phyloP scores from a whole-genome alignment of 2,329 filamentous ascomycete genomes.

The Penicillium corylophilum region DNA sequence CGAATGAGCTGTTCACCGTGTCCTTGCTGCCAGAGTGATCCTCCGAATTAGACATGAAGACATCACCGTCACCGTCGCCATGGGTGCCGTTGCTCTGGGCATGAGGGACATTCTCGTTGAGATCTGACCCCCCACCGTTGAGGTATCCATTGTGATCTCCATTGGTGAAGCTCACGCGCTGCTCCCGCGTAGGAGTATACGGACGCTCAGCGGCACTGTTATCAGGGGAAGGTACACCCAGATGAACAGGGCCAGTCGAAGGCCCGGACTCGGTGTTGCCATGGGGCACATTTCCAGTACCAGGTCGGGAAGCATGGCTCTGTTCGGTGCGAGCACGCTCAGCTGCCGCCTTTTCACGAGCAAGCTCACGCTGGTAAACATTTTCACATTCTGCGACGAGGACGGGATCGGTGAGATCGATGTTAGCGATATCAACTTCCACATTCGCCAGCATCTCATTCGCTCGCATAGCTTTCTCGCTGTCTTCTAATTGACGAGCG shows the following conservation, averaged over 20 bases:
- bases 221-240: constrained; percentile 65
- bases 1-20: constrained; percentile 50
- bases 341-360: constrained; percentile 64
- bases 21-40: constrained; percentile 41
- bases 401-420: constrained; percentile 65
- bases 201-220: constrained; percentile 51
- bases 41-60: constrained; percentile 60
- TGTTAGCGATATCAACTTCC: constrained; percentile 81
- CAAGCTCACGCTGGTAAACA: constrained; percentile 71
- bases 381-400: constrained; percentile 74
- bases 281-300: constrained; percentile 54
- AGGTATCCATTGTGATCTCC: constrained; percentile 45
- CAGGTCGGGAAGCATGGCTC: constrained; percentile 42
- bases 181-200: constrained; percentile 59
- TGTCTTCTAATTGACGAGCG: constrained; percentile 76
- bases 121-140: constrained; percentile 41
- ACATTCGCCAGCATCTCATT: constrained; percentile 92
- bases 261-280: constrained; percentile 53
- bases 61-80: constrained; percentile 54
- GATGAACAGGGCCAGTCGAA: constrained; percentile 53
- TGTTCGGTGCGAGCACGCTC: constrained; percentile 48
- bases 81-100: constrained; percentile 59
- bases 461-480: constrained; percentile 77
- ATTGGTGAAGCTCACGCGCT: constrained; percentile 49
- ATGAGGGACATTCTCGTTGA: constrained; percentile 36